Percentiles rank a stretch among this genome's conserved stretches.
phyloP scores from a whole-genome alignment of 768 basidiomycete species.

The Mrakia frigida region DNA sequence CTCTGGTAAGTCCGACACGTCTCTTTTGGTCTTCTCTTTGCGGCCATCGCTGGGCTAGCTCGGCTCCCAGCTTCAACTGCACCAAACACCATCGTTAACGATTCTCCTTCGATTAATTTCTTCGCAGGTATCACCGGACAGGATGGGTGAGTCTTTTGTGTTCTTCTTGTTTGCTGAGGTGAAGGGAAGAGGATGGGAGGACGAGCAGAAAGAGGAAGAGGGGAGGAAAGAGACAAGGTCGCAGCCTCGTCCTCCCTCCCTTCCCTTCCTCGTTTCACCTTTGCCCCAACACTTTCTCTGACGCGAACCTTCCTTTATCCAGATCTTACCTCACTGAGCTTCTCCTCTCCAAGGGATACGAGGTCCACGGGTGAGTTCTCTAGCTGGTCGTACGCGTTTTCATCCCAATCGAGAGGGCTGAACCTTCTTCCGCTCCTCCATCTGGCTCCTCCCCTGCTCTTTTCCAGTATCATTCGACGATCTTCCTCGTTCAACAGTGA shows the following conservation, averaged over 20 bases:
- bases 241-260: neutral
- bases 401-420: too few relatives aligned
- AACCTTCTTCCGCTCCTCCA: neutral
- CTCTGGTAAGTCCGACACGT: conserved; percentile 56
- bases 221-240: neutral
- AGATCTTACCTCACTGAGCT: conserved; percentile 82
- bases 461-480: conserved; percentile 75
- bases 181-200: neutral
- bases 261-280: neutral
- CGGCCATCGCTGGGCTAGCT: neutral
- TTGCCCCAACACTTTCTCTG: neutral
- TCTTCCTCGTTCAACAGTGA: conserved; percentile 90
- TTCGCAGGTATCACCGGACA: conserved; percentile 83
- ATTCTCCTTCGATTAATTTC: neutral
- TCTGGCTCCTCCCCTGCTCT: too few relatives aligned
- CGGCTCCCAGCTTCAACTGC: neutral
- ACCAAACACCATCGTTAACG: neutral
- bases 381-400: neutral
- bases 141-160: conserved; percentile 55
- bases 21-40: neutral
- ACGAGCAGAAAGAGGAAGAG: neutral
- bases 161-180: neutral
- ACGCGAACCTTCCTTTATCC: neutral
- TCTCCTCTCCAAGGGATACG: conserved; percentile 77
- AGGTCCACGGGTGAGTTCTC: conserved; percentile 61